Evolutionary conservation across 2,329 filamentous ascomycete genomes (phyloP).

Genomic region (Penicillium sp.): DNA sequence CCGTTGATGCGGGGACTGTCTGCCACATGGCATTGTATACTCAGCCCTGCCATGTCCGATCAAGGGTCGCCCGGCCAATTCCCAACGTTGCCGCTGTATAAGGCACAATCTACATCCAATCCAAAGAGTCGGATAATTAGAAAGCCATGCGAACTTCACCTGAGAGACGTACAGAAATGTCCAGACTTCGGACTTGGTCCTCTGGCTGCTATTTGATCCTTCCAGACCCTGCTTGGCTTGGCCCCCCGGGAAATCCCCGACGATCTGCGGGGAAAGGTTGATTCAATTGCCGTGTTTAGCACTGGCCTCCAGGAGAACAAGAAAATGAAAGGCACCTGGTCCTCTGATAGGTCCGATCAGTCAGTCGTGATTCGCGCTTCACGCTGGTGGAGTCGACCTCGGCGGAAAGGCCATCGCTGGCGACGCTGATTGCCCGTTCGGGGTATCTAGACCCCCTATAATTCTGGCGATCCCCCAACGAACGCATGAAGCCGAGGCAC

Average conservation of each 20-base stretch:
- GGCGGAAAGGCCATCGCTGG: too few species aligned
- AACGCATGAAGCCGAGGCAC: not conserved
- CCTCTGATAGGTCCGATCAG: not conserved
- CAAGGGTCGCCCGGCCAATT: not conserved
- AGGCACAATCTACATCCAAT: not conserved
- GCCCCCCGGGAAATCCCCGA: not conserved
- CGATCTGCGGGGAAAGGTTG: constrained; percentile 1
- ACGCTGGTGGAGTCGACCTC: too few species aligned
- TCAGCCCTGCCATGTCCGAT: not conserved
- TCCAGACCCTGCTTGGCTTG: not conserved
- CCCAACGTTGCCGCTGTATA: not conserved
- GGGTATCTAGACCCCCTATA: not conserved
- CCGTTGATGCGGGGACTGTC: too few species aligned
- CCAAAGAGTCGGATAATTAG: not conserved
- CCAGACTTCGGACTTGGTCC: not conserved
- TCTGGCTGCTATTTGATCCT: not conserved
- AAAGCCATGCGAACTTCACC: not conserved
- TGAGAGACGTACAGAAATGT: not conserved
- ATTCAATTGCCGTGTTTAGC: not conserved
- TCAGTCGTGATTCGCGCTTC: not conserved
- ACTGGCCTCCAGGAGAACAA: not conserved
- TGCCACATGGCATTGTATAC: not conserved
- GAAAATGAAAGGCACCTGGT: not conserved
- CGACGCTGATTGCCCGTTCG: not conserved
- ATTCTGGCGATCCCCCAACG: not conserved